phyloP scores from a whole-genome alignment of 208 protist genomes.

The Angomonas deanei region DNA sequence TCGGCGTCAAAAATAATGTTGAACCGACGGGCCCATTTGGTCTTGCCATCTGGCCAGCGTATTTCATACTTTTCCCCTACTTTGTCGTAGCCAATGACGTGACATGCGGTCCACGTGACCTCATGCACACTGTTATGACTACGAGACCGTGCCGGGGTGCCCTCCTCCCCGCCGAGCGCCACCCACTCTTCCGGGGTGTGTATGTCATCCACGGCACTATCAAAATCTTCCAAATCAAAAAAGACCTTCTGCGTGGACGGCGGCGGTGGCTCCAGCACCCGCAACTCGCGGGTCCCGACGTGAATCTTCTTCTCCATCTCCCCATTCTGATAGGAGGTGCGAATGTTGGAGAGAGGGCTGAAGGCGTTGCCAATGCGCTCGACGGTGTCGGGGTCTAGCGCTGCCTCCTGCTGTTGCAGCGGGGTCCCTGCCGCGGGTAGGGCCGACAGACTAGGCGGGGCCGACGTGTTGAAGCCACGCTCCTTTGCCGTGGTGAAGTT shows the following conservation, averaged over 20 bases:
- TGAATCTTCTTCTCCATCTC: conserved; percentile 21
- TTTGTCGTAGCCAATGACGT: conserved; percentile 66
- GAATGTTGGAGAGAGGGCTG: conserved; percentile 54
- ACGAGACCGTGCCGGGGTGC: conserved; percentile 77
- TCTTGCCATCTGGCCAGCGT: conserved; percentile 58
- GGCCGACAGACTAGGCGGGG: not conserved
- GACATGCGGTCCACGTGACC: conserved; percentile 60
- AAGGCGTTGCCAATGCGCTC: conserved; percentile 68
- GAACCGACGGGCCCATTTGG: conserved; percentile 82
- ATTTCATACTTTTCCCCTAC: conserved; percentile 61
- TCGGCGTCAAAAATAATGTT: conserved; percentile 90
- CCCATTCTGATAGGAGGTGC: conserved; percentile 59
- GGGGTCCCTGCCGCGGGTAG: not conserved
- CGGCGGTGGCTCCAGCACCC: not conserved
- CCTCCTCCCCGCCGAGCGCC: conserved; percentile 42
- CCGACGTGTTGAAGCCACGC: conserved; percentile 7
- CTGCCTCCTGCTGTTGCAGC: conserved; percentile 1
- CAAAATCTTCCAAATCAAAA: conserved; percentile 86
- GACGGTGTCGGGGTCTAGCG: conserved; percentile 13
- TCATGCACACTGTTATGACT: conserved; percentile 51
- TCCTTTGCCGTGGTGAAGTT: conserved; percentile 11
- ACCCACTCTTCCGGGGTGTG: conserved; percentile 80
- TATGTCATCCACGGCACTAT: conserved; percentile 60
- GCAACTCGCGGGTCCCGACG: not conserved
- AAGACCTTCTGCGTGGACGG: conserved; percentile 36